Evolutionary conservation across 352 stramenopile genomes (phyloP), one percentile per base, ranked within the genome.

Genomic region (Globisporangium recalcitrans): DNA sequence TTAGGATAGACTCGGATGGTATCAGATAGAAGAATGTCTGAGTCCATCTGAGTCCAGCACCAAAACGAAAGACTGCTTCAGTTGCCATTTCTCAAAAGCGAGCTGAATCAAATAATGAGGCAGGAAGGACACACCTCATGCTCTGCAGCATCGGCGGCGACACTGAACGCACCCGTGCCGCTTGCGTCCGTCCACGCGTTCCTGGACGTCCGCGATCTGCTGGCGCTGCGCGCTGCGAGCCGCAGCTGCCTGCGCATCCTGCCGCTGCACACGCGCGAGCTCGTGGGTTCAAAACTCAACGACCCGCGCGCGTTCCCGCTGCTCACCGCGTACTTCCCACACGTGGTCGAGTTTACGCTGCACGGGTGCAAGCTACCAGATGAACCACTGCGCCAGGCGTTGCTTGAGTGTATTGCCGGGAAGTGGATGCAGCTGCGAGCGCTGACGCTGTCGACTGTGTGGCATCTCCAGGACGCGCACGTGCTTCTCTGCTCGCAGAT

Each of bases 371-470:
- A 51, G 27, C 3, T 67, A 13, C n/a, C n/a, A 5, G 40, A 24
- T 26, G 32, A 32, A n/a, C 22, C 19, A 4, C 26, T 60, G 8
- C n/a, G 4, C 10, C 19, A 11, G 1, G 59, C 27, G 14, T 6
- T 65, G 5, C n/a, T n/a, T n/a, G 16, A 64, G 47, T 24, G 1
- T 2, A 14, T 52, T 13, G 14, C 27, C 22, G 9, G 19, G 3
- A 42, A 42, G 6, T 65, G 59, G 59, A 36, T 8, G 55, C 49
- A 71, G 46, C 60, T 91, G n/a, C 49, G 67, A n/a, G 56, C 75
- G 40, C 57, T 90, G 3, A 67, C 73, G 57, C 60, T 90, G 29
- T 72, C 40, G 5, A 69, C 73, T 27, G 70, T 92, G n/a, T 75
- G 64, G 46, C 68, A 78, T 27, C 67, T 86, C 29, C 74, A 64